Base-by-base conservation (phyloP, 2,329 filamentous ascomycete genomes). In the Curvularia verruculosa region DNA sequence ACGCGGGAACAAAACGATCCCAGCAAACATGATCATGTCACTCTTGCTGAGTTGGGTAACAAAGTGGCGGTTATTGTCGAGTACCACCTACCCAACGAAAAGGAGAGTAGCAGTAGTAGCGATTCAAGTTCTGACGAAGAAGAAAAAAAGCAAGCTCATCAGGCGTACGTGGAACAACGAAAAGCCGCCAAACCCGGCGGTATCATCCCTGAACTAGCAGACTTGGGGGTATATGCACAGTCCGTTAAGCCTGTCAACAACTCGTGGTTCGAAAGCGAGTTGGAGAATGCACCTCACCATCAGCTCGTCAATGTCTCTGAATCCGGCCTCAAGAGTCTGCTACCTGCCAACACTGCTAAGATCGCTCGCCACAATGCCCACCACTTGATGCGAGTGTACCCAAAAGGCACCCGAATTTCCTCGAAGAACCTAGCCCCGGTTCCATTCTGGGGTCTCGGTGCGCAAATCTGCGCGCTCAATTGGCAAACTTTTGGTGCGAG, bases 241-340 rank as follows among this genome's bases (percentile, higher is more conserved):
- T 88, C 85, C 0, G 86, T 89, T 54, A 90, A 90, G 69, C 87
- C 87, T 0, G 75, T 77, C 52, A 83, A 89, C 72, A 84, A 87
- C 65, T 87, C 85, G 0, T 90, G 87, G 87, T 89, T 82, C 68
- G 82, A 85, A 3, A 79, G 77, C 2, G 62, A 74, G 15, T 72
- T 83, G 4, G 74, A 80, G 34, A 74, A 79, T 48, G 76, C 81
- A 0, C 86, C 86, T 29, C 85, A 87, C 59, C 84, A 88, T 66
- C 86, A 88, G 55, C 82, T 88, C 60, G 87, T 89, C 80, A 90
- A 90, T 66, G 82, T 90, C 3, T 89, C 87, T 2, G 87, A 90
- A 71, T 83, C 82, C 1, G 85, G 84, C 0, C 77, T 89, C 0
- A 75, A 78, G 3, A 68, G 77, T 1, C 80, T 86, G 52, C 76